These are phyloP conservation scores for Jamesozyma gamospora DNA, from an alignment of 805 yeast species.

Conservation along the genomic window DNA sequence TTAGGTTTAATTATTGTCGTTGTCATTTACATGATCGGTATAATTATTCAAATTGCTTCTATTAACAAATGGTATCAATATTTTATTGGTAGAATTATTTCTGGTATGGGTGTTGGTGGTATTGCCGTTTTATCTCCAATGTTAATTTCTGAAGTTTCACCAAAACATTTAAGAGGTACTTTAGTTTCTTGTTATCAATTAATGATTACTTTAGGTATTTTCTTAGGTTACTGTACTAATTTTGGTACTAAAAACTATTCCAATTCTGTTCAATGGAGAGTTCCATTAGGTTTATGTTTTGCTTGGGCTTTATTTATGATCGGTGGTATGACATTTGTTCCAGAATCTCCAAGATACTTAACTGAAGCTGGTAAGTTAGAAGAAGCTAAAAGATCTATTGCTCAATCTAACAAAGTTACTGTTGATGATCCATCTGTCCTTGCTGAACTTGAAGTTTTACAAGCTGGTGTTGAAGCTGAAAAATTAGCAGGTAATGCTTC, in stretches of 20 bases:
- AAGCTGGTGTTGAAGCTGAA: neutral
- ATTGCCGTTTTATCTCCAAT: slow-evolving; percentile 1
- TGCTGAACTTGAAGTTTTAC: slow-evolving; percentile 13
- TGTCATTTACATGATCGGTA: neutral
- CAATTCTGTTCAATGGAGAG: slow-evolving; percentile 2
- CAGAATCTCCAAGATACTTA: slow-evolving; percentile 1
- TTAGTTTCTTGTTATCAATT: slow-evolving; percentile 1
- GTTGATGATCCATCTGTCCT: slow-evolving; percentile 18
- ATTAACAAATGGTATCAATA: slow-evolving; percentile 1
- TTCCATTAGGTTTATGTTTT: slow-evolving; percentile 1
- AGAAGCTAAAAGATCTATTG: slow-evolving; percentile 48
- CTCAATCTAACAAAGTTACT: slow-evolving; percentile 19
- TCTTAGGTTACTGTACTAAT: slow-evolving; percentile 2
- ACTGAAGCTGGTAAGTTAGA: slow-evolving; percentile 43
- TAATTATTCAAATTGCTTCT: neutral
- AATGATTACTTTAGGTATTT: slow-evolving; percentile 2
- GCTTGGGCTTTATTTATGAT: slow-evolving; percentile 2
- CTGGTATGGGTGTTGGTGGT: slow-evolving; percentile 2
- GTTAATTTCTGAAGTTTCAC: slow-evolving; percentile 1
- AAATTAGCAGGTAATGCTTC: neutral
- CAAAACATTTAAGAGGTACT: slow-evolving; percentile 1
- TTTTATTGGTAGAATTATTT: slow-evolving; percentile 1
- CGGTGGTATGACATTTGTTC: slow-evolving; percentile 1
- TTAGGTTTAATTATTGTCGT: neutral
- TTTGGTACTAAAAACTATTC: neutral